Conservation (phyloP, 164 flowering plant species). For the Pachysandra terminalis region DNA sequence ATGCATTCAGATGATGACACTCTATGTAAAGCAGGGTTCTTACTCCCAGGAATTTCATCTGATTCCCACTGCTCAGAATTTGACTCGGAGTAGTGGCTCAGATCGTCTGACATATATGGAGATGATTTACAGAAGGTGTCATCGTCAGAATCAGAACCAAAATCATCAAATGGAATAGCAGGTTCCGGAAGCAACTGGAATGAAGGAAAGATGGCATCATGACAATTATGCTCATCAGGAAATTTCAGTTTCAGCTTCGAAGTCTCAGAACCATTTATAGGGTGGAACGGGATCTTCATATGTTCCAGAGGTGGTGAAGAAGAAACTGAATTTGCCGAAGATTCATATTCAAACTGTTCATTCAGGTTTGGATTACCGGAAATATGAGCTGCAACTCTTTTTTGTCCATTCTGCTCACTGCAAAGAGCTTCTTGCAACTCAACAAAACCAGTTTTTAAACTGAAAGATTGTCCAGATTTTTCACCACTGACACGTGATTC, state of each 20-base stretch:
- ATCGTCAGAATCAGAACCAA: constrained; percentile 67
- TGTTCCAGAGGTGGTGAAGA: constrained; percentile 87
- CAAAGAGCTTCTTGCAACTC: constrained; percentile 19
- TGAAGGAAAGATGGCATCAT: constrained; percentile 57
- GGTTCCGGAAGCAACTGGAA: constrained; percentile 79
- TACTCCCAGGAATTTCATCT: constrained; percentile 37
- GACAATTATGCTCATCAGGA: constrained; percentile 41
- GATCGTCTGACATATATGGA: constrained; percentile 59
- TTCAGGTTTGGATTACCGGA: constrained; percentile 22
- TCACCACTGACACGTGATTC: constrained; percentile 26
- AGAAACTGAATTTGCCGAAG: constrained; percentile 35
- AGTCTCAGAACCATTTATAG: constrained; percentile 44
- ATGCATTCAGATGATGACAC: constrained; percentile 47
- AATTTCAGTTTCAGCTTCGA: constrained; percentile 64
- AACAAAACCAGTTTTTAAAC: constrained; percentile 15
- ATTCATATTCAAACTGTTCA: constrained; percentile 24
- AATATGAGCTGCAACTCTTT: constrained; percentile 12
- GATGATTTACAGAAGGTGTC: constrained; percentile 83
- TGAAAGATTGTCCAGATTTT: constrained; percentile 19
- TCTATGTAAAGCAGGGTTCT: constrained; percentile 42
- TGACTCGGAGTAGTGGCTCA: constrained; percentile 55
- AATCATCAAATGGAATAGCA: constrained; percentile 28
- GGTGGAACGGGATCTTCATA: constrained; percentile 85
- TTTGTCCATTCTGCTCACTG: constrained; percentile 14
- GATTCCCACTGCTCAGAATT: constrained; percentile 82